Evolutionary conservation across 139 green algal species (phyloP), one percentile per base, ranked within the genome.

Genomic region (Asterochloris sp.): DNA sequence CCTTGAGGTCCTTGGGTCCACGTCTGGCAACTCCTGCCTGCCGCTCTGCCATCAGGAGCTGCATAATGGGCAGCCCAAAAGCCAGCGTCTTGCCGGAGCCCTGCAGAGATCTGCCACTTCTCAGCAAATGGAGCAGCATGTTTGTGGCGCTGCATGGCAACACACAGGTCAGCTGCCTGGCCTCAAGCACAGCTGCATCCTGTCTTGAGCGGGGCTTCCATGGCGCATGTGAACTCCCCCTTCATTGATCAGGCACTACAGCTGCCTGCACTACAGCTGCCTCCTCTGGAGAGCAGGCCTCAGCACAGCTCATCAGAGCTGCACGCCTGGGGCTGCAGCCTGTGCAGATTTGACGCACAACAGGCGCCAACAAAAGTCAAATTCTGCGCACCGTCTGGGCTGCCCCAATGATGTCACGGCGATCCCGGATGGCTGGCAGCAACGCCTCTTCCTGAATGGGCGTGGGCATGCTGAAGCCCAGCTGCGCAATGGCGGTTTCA

Each of bases 71-170:
- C 74, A 99, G 87, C 0, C 92, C 97, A 84, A 99, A 99, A 0
- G 97, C 97, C 64, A 99, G 91, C 10, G 97, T 99, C 88, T 99
- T 99, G n/a, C 97, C 97, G 62, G 91, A 97, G 15, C 97, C 97
- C 87, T 91, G 80, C 78, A 83, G 16, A 10, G 38, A 54, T 2
- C 4, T 2, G 38, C 38, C 38, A 54, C 38, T 54, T 54, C 4
- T 54, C 4, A 54, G 4, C 38, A 54, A 2, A 54, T 2, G 6
- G 38, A 54, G 38, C 38, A 6, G 38, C 38, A 54, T 54, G 38
- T 10, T 10, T 6, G 6, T 54, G n/a, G 28, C 27, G 74, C n/a
- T 29, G 62, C 73, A 77, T 17, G 60, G 61, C 29, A 67, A 1
- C 76, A 84, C 16, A 26, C 10, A 79, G 28, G 17, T n/a, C 11